Conservation (phyloP, 2,329 filamentous ascomycete genomes). For the Epichloe sylvatica region DNA sequence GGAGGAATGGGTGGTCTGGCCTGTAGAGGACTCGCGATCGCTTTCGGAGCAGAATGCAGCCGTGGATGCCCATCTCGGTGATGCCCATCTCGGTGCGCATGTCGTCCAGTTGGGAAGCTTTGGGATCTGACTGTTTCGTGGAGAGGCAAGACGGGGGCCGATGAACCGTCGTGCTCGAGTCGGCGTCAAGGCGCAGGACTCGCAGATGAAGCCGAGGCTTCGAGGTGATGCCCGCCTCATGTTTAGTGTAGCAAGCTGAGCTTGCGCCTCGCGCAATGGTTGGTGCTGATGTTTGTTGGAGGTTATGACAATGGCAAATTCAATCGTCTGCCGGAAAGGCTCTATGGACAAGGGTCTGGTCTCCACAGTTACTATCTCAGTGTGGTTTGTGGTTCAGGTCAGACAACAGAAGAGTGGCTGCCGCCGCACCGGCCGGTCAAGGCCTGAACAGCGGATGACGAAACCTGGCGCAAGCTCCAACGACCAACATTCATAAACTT, state of each 20-base stretch:
- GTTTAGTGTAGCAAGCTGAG: neutral
- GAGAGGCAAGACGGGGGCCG: constrained; percentile 12
- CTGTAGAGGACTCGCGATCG: neutral
- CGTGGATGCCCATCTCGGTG: constrained; percentile 16
- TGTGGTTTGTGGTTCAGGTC: neutral
- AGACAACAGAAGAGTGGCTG: too few relatives aligned
- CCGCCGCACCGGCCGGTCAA: neutral
- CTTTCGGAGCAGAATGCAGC: constrained; percentile 8
- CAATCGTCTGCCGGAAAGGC: too few relatives aligned
- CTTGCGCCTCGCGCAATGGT: neutral
- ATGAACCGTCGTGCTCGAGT: constrained; percentile 12
- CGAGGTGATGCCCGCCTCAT: constrained; percentile 14
- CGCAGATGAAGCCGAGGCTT: constrained; percentile 27
- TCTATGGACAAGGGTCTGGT: too few relatives aligned
- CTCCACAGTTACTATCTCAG: neutral
- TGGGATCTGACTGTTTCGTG: constrained; percentile 7
- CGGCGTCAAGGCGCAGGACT: constrained; percentile 27
- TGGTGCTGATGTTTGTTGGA: neutral
- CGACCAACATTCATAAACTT: neutral
- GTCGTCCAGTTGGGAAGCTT: constrained; percentile 4
- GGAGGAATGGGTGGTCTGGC: neutral
- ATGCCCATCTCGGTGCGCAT: constrained; percentile 13
- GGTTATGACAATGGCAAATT: too few relatives aligned
- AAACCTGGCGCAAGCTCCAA: constrained; percentile 8
- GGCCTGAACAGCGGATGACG: constrained; percentile 8